Evolutionary conservation across 2,329 filamentous ascomycete genomes (phyloP).

Genomic region (Alternaria gaisen): DNA sequence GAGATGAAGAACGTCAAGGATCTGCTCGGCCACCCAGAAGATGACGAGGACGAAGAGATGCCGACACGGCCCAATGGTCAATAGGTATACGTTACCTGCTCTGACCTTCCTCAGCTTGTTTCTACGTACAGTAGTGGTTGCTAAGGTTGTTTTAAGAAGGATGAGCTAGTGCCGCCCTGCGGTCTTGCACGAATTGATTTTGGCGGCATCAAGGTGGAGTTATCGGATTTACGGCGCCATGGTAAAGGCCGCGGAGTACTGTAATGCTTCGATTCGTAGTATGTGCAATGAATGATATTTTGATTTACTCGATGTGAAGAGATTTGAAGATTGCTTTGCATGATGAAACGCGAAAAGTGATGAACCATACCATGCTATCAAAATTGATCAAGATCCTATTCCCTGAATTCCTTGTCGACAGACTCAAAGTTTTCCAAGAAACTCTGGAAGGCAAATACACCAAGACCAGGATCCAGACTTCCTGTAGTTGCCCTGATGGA

Average conservation of each 20-base stretch:
- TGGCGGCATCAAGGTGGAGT: conserved; percentile 26
- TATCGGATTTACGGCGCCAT: conserved; percentile 9
- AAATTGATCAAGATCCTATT: conserved; percentile 7
- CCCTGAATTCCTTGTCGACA: conserved; percentile 80
- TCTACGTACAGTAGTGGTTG: neutral
- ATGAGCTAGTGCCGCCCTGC: neutral
- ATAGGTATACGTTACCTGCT: neutral
- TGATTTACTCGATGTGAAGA: neutral
- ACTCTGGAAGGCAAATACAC: conserved; percentile 86
- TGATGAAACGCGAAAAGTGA: neutral
- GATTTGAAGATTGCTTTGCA: neutral
- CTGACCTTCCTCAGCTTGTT: neutral
- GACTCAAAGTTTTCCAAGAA: conserved; percentile 88
- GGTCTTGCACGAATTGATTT: conserved; percentile 12
- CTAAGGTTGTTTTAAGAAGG: neutral
- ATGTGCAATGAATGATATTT: conserved; percentile 1
- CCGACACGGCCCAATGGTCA: conserved; percentile 12
- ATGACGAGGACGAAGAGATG: conserved; percentile 20
- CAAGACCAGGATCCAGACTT: conserved; percentile 83
- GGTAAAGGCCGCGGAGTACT: conserved; percentile 3
- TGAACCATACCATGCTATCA: neutral
- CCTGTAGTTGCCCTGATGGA: conserved; percentile 89
- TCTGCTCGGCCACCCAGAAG: conserved; percentile 68
- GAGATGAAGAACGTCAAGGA: conserved; percentile 97
- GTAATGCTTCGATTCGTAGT: conserved; percentile 7